Evolutionary conservation across 768 basidiomycete species (phyloP).

Genomic region (Ramaria rubella): DNA sequence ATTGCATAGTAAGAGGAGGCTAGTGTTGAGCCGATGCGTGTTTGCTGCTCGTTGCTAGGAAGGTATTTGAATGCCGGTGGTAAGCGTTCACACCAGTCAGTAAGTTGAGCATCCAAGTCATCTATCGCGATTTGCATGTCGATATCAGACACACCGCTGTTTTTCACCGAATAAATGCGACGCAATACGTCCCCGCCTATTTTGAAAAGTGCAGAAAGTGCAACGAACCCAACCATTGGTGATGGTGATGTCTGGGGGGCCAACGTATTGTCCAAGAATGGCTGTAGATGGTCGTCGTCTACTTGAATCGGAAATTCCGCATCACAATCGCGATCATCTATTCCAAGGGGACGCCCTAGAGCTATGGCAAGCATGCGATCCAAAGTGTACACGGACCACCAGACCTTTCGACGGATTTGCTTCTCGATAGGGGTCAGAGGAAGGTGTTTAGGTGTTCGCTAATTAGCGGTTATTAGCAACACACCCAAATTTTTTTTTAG

Average conservation of each 20-base stretch:
- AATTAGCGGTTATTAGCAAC: conserved; percentile 16
- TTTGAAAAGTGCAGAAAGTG: conserved; percentile 71
- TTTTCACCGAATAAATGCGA: conserved; percentile 75
- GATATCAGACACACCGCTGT: conserved; percentile 61
- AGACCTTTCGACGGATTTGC: conserved; percentile 83
- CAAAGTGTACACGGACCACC: conserved; percentile 90
- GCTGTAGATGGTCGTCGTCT: conserved; percentile 71
- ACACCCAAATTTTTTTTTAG: neutral
- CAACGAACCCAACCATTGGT: conserved; percentile 77
- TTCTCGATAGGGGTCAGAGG: conserved; percentile 69
- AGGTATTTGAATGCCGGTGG: conserved; percentile 70
- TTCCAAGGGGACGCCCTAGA: conserved; percentile 79
- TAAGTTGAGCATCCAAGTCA: conserved; percentile 65
- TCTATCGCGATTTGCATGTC: conserved; percentile 79
- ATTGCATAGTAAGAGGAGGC: conserved; percentile 89
- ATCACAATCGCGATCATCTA: conserved; percentile 88
- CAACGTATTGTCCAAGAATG: conserved; percentile 62
- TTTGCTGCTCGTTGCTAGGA: conserved; percentile 68
- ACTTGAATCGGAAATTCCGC: conserved; percentile 78
- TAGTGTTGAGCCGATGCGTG: conserved; percentile 74
- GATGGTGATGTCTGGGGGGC: conserved; percentile 49
- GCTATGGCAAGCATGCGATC: conserved; percentile 91
- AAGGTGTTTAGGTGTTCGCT: conserved; percentile 81
- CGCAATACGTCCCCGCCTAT: conserved; percentile 79
- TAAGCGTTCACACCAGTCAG: conserved; percentile 77